Evolutionary conservation across 495 filamentous ascomycete species (phyloP), one percentile per base, ranked within the genome.

Genomic region (Pseudomonodictys pantanalensis): DNA sequence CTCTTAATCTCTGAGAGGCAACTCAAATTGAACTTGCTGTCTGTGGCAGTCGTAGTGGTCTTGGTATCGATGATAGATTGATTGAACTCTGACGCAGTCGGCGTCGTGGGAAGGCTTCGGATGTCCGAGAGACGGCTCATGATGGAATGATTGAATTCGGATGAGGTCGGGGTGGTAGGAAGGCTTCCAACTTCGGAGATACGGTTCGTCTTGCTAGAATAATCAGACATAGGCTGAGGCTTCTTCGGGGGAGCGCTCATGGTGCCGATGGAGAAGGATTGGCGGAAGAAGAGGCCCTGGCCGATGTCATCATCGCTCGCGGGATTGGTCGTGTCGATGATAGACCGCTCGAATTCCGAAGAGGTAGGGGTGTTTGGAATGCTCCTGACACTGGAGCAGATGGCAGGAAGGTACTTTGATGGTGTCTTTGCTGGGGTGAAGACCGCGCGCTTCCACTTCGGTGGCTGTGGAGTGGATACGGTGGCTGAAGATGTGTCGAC

Each of bases 401-500:
- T n/a, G n/a, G 38, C 15, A 3, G 12, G 3, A 3, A 41, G 12
- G 12, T 41, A 26, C 10, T 44, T 52, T 9, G n/a, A 32, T 22
- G 41, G 29, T 17, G 42, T 56, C 30, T 32, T 60, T 2, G 22
- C 25, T 57, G 45, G 12, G n/a, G 30, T 17, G 11, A 10, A 11
- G 39, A 22, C 24, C 18, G 45, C 26, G 26, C 22, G 22, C 26
- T 12, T 20, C 29, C 20, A 17, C 12, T 35, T 54, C 26, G 23
- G n/a, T 11, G 24, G 11, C 12, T 18, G 12, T 30, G 30, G 17
- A 6, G 39, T 30, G 49, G 43, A 8, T 53, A 50, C 15, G 30
- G 24, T 6, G 12, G 32, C 32, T 15, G 58, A 28, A 45, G n/a
- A n/a, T n/a, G n/a, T n/a, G n/a, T 59, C 49, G 38, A 68, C 58